phyloP scores from a whole-genome alignment of 2,329 filamentous ascomycete genomes.

The Aspergillus latus region DNA sequence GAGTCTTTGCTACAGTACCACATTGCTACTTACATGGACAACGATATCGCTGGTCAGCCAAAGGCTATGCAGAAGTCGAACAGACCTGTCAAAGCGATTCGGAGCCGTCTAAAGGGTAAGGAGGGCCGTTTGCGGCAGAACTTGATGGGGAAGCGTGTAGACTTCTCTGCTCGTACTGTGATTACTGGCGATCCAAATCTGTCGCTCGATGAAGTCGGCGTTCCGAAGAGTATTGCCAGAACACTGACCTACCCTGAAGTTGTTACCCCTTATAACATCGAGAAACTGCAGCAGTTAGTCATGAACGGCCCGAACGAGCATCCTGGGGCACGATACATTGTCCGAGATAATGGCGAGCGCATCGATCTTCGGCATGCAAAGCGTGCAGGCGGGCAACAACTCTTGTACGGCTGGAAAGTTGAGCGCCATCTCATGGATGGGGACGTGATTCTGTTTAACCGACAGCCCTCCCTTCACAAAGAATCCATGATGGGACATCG shows the following conservation, averaged over 20 bases:
- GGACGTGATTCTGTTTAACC: slow-evolving; percentile 99
- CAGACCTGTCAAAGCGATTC: slow-evolving; percentile 92
- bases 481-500: slow-evolving; percentile 99
- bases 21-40: slow-evolving; percentile 99
- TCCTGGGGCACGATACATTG: slow-evolving; percentile 94
- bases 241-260: slow-evolving; percentile 96
- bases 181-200: slow-evolving; percentile 98
- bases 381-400: slow-evolving; percentile 72
- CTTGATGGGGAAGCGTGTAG: slow-evolving; percentile 99
- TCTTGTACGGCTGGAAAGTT: slow-evolving; percentile 98
- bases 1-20: slow-evolving; percentile 93
- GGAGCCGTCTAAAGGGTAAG: slow-evolving; percentile 97
- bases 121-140: slow-evolving; percentile 97
- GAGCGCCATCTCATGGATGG: slow-evolving; percentile 95
- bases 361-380: slow-evolving; percentile 95
- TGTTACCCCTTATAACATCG: slow-evolving; percentile 96
- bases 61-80: slow-evolving; percentile 96
- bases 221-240: slow-evolving; percentile 87
- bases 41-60: slow-evolving; percentile 93
- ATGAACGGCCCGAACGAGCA: slow-evolving; percentile 93
- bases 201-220: slow-evolving; percentile 94
- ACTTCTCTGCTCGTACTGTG: slow-evolving; percentile 98
- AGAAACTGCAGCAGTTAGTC: slow-evolving; percentile 83
- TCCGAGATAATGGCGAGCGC: slow-evolving; percentile 86
- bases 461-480: slow-evolving; percentile 97